These are phyloP conservation scores for Stipa capillata DNA, from an alignment of 176 grass and related monocot genomes.

Conservation along the genomic window DNA sequence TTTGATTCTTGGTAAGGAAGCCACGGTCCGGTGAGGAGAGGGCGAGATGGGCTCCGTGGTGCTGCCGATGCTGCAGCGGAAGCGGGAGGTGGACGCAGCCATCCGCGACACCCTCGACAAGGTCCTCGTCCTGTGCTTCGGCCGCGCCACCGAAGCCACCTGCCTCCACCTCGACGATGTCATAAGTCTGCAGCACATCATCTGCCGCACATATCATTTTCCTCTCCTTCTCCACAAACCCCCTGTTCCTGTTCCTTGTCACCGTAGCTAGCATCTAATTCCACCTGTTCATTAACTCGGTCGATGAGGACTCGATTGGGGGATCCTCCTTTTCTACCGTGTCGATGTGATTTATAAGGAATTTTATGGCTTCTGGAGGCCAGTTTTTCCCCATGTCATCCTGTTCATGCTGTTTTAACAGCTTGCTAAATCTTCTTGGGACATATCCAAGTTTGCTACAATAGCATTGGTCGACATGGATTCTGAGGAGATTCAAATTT, in stretches of 20 bases:
- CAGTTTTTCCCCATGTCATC: too few relatives aligned
- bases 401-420: slow-evolving; percentile 6
- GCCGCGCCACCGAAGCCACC: slow-evolving; percentile 40
- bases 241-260: too few relatives aligned
- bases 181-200: not conserved
- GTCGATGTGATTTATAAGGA: not conserved
- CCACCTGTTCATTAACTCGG: not conserved
- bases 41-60: slow-evolving; percentile 47
- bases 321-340: not conserved
- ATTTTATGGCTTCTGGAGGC: too few relatives aligned
- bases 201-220: not conserved
- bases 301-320: not conserved
- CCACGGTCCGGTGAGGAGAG: not conserved
- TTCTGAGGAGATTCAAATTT: slow-evolving; percentile 71
- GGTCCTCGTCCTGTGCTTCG: slow-evolving; percentile 83
- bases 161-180: slow-evolving; percentile 82
- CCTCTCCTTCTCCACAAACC: not conserved
- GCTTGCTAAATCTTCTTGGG: slow-evolving; percentile 53
- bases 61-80: slow-evolving; percentile 52
- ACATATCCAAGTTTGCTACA: slow-evolving; percentile 56
- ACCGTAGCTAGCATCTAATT: not conserved
- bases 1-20: not conserved
- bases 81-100: slow-evolving; percentile 53
- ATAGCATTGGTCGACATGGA: slow-evolving; percentile 72
- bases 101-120: slow-evolving; percentile 79